Conservation (phyloP, 495 filamentous ascomycete genomes). For the Lichenothelia convexa region DNA sequence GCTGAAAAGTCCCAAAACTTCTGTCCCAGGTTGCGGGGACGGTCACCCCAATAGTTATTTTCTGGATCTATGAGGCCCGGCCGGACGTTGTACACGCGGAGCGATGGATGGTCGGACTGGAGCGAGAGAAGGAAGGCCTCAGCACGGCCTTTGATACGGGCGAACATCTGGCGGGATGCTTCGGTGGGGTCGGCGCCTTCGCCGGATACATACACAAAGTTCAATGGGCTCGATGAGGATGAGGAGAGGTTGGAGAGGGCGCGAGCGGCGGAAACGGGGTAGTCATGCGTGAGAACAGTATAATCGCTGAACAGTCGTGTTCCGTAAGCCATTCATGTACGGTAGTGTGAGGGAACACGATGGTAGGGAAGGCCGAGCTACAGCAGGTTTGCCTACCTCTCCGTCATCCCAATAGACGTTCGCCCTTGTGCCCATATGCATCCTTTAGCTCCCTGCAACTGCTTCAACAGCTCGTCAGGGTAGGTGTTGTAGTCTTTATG, state of each 20-base stretch:
- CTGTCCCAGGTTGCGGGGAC: background rate
- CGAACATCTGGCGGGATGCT: slow-evolving; percentile 35
- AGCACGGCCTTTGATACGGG: slow-evolving; percentile 41
- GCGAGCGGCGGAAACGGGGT: slow-evolving; percentile 39
- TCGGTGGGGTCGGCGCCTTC: slow-evolving; percentile 32
- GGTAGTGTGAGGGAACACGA: background rate
- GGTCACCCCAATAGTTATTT: slow-evolving; percentile 3
- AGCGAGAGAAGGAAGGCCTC: slow-evolving; percentile 35
- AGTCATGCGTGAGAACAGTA: slow-evolving; percentile 45
- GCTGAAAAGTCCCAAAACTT: slow-evolving; percentile 8
- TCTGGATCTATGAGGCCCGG: slow-evolving; percentile 19
- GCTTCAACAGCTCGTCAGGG: slow-evolving; percentile 31
- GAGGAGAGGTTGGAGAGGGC: slow-evolving; percentile 36
- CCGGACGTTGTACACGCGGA: slow-evolving; percentile 32
- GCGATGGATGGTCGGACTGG: slow-evolving; percentile 24
- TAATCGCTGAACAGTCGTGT: slow-evolving; percentile 36
- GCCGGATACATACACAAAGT: slow-evolving; percentile 54
- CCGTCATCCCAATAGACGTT: slow-evolving; percentile 35
- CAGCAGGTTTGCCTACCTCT: too few species aligned
- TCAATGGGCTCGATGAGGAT: slow-evolving; percentile 38
- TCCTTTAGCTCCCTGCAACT: slow-evolving; percentile 43
- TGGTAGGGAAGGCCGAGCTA: too few species aligned
- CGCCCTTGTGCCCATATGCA: slow-evolving; percentile 58
- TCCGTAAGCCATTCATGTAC: background rate
- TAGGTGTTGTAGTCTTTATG: slow-evolving; percentile 47